A percentile compares a stretch with the other conserved stretches of the same genome.
phyloP scores from a whole-genome alignment of 2,329 filamentous ascomycete species.

The Ophiocordyceps australis region DNA sequence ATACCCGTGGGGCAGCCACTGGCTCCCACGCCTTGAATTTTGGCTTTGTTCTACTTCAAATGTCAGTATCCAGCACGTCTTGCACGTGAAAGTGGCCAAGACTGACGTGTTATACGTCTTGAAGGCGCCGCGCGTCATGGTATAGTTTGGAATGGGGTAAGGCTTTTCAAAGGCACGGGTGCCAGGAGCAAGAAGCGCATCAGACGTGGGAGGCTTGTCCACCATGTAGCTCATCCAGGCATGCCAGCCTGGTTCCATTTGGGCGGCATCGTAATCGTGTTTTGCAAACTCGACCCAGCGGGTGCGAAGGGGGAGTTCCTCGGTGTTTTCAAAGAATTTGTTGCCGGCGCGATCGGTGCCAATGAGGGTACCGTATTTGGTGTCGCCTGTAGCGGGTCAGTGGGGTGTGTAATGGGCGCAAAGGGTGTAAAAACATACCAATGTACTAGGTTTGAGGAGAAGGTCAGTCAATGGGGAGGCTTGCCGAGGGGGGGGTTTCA shows the following conservation, averaged over 20 bases:
- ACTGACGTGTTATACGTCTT: constrained; percentile 92
- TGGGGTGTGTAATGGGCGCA: neutral
- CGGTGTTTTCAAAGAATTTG: constrained; percentile 92
- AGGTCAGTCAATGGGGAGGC: too few relatives aligned
- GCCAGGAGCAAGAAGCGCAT: constrained; percentile 50
- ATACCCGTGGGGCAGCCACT: constrained; percentile 15
- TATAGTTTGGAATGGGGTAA: constrained; percentile 55
- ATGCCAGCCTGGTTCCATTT: constrained; percentile 95
- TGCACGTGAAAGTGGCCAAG: too few relatives aligned
- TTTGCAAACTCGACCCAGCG: constrained; percentile 96
- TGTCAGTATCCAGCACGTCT: neutral
- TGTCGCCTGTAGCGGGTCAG: constrained; percentile 54
- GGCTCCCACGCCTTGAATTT: constrained; percentile 37
- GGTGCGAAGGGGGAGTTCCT: constrained; percentile 88
- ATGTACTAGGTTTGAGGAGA: neutral
- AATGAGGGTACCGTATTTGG: constrained; percentile 78
- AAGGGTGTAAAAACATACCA: neutral
- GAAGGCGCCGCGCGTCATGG: constrained; percentile 60
- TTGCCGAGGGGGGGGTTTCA: too few relatives aligned
- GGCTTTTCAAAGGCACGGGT: constrained; percentile 59
- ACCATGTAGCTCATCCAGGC: constrained; percentile 92
- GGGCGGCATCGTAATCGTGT: constrained; percentile 62
- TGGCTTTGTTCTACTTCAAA: constrained; percentile 24
- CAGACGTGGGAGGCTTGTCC: constrained; percentile 66
- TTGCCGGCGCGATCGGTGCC: constrained; percentile 84